Conservation (phyloP, 108 stramenopile genomes). For the Nannochloropsis granulata region DNA sequence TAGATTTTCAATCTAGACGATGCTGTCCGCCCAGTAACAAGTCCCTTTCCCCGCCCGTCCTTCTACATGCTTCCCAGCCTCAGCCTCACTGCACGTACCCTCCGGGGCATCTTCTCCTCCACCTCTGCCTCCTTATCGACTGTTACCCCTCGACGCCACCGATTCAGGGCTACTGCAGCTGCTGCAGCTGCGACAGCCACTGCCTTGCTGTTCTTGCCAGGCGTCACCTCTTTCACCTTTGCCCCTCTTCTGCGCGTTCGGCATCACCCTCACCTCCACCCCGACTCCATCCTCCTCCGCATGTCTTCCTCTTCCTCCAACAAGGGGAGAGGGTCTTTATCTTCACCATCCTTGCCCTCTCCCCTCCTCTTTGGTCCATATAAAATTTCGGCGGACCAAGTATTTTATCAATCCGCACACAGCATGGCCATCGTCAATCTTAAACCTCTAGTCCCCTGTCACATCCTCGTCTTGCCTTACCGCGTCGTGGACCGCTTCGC, state of each 20-base stretch:
- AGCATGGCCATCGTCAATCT: background rate
- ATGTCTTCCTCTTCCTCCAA: background rate
- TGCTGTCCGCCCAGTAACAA: no score
- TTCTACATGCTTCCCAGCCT: no score
- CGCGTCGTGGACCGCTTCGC: background rate
- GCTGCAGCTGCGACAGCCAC: background rate
- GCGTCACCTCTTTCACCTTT: background rate
- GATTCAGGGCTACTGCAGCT: background rate
- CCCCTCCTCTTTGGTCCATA: background rate
- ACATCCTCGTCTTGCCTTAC: background rate
- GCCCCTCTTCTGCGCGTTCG: background rate
- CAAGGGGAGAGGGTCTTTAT: background rate
- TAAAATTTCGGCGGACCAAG: background rate
- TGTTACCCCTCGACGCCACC: no score
- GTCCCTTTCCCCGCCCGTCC: no score
- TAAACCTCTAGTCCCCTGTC: background rate
- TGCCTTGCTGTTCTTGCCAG: background rate
- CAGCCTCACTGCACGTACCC: no score
- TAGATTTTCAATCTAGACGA: no score
- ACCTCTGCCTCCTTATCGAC: no score
- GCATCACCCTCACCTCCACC: background rate
- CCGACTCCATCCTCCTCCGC: background rate
- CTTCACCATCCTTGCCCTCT: background rate
- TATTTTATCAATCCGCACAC: background rate
- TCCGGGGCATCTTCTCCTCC: no score